Evolutionary conservation across 805 yeast species (phyloP), one percentile per base, ranked within the genome.

Genomic region (Jamesozyma spencerorum): DNA sequence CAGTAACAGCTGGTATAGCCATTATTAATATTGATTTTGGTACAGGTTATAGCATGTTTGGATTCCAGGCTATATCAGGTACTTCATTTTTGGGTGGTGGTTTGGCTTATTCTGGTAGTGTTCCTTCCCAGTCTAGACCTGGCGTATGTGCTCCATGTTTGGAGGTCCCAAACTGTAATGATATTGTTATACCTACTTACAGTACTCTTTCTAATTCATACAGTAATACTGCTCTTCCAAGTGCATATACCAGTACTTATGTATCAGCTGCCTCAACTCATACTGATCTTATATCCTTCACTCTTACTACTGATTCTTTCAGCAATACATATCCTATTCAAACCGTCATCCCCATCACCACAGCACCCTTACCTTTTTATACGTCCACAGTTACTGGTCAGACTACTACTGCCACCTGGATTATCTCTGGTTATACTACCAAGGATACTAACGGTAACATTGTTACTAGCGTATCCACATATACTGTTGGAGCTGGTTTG

Each of bases 11-110:
- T 28, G 31, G 27, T 14, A 12, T 28, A 7, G 15, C 13, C 31
- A n/a, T 28, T n/a, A 15, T n/a, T n/a, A 4, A 18, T 36, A 27
- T 20, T n/a, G 18, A 24, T 24, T 37, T 43, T 37, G 47, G 47
- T 8, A 15, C 11, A 10, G 44, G 44, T n/a, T 43, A 43, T 30
- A 41, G 40, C 12, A 12, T 15, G 4, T 13, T 19, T 24, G 10
- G 19, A 7, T 11, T 20, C 17, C 14, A 14, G 15, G 14, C 27
- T n/a, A 14, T 34, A 11, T 18, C 18, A 3, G 15, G 19, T 24
- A 14, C 12, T 11, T 14, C 19, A 13, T 19, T 26, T 12, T 7
- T 34, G 5, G 26, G 26, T 34, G 26, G 26, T 24, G 37, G 27
- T 24, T 15, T 34, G 6, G 30, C n/a, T 13, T 34, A 34, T 24